These are phyloP conservation scores for Metschnikowia baotianmanensis DNA, from an alignment of 805 yeast genomes.

Conservation along the genomic window DNA sequence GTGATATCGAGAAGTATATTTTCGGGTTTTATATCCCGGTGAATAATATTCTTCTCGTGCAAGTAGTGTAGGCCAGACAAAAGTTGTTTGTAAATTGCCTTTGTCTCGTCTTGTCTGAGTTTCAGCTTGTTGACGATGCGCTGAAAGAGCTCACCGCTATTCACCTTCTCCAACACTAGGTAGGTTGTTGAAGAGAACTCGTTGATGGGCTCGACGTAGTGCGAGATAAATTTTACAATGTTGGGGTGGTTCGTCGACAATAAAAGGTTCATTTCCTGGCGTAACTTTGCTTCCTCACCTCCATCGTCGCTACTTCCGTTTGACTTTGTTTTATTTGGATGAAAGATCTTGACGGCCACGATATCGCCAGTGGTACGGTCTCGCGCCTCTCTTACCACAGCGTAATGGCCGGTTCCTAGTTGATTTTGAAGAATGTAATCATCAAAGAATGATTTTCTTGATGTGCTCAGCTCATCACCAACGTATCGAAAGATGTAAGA, in stretches of 20 bases:
- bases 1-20: constrained; percentile 49
- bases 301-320: constrained; percentile 15
- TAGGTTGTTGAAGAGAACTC: constrained; percentile 55
- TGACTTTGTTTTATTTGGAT: constrained; percentile 41
- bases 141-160: constrained; percentile 74
- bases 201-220: constrained; percentile 50
- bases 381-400: constrained; percentile 71
- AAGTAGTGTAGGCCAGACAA: constrained; percentile 38
- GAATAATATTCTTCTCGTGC: constrained; percentile 41
- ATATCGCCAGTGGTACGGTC: constrained; percentile 55
- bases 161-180: constrained; percentile 68
- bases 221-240: constrained; percentile 62
- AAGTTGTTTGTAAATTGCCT: constrained; percentile 52
- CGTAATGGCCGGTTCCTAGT: constrained; percentile 77
- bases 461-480: constrained; percentile 24
- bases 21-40: constrained; percentile 47
- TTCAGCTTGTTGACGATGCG: constrained; percentile 64
- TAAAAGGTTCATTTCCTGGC: constrained; percentile 66
- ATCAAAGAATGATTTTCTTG: constrained; percentile 49
- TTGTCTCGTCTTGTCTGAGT: constrained; percentile 60
- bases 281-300: constrained; percentile 37
- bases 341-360: constrained; percentile 75
- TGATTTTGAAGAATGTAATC: constrained; percentile 55
- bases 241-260: constrained; percentile 67
- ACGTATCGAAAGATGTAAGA: constrained; percentile 48